Conservation (phyloP, 148 eudicot genomes). For the Limonium bicolor region DNA sequence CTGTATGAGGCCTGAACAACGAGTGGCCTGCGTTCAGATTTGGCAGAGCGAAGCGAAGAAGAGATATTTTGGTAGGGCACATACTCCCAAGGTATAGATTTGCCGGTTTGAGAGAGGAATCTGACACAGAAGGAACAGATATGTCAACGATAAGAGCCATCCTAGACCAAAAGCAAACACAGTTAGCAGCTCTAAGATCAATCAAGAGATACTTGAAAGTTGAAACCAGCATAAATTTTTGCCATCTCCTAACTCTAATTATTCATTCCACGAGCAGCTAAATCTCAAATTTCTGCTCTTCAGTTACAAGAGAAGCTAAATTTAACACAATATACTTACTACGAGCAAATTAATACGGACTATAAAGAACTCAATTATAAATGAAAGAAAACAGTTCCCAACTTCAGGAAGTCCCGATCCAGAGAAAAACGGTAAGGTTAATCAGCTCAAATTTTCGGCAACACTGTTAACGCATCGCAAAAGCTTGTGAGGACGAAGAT, state of each 20-base stretch:
- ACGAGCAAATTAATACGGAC: too few relatives aligned
- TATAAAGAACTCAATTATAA: too few relatives aligned
- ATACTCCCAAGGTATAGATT: conserved; percentile 22
- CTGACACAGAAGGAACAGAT: conserved; percentile 5
- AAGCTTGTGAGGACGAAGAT: too few relatives aligned
- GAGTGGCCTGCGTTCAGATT: conserved; percentile 25
- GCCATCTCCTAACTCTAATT: too few relatives aligned
- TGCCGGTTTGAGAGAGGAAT: conserved; percentile 28
- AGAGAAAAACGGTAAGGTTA: too few relatives aligned
- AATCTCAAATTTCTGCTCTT: not conserved
- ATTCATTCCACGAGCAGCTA: not conserved
- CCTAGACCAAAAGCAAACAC: conserved; percentile 1
- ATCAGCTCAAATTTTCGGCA: too few relatives aligned
- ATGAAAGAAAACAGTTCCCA: too few relatives aligned
- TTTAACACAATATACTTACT: too few relatives aligned
- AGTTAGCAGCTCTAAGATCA: not conserved
- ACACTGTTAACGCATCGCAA: too few relatives aligned
- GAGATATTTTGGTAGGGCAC: conserved; percentile 31
- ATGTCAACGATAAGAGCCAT: conserved; percentile 3
- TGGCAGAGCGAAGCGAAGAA: conserved; percentile 18
- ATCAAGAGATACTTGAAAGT: not conserved
- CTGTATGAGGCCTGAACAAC: conserved; percentile 55
- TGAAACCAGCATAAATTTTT: not conserved
- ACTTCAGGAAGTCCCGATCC: too few relatives aligned
- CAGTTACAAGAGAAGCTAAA: not conserved